Evolutionary conservation across 768 basidiomycete genomes (phyloP), one percentile per base, ranked within the genome.

Genomic region (Lentinula sp.): DNA sequence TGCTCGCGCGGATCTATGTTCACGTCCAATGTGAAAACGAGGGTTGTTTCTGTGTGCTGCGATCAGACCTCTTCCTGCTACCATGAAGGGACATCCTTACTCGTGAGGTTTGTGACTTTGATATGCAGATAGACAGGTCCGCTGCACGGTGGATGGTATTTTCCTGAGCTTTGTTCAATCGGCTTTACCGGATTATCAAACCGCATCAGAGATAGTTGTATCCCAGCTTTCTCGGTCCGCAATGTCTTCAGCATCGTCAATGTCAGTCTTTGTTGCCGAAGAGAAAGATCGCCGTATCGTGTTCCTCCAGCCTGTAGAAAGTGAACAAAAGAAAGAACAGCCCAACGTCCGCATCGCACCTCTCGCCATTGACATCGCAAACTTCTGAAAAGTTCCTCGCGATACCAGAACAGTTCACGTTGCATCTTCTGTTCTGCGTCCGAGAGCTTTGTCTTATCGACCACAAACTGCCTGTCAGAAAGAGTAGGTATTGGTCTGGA

Each of bases 341-440:
- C 28, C 28, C 28, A 28, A 28, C 28, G 28, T 28, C 28, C 16
- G 37, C 37, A 20, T 9, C 36, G 36, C 62, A 93, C 95, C 84
- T 98, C 97, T 68, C 82, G 82, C 97, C 97, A 99, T 16, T 77
- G 78, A 9, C 88, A 88, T 12, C 75, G 77, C 13, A 98, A 70
- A 54, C 76, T 73, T 50, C 83, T 83, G 67, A 98, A 82, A 9
- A 99, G 74, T 64, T 88, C 86, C 71, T 99, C 95, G 39, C 95
- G 81, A 70, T 97, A 96, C 97, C 97, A 99, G 76, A 98, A 99
- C 15, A 95, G 70, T 69, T 94, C 91, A 42, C 86, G 80, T 69
- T 93, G 88, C 9, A 78, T 68, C 46, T 76, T 78, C 62, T 88
- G 81, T 65, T 92, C 87, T 49, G 72, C 75, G 10, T 73, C 69